These are phyloP conservation scores for Podospora bellae-mahoneyi DNA, from an alignment of 495 filamentous ascomycete genomes.

Conservation along the genomic window DNA sequence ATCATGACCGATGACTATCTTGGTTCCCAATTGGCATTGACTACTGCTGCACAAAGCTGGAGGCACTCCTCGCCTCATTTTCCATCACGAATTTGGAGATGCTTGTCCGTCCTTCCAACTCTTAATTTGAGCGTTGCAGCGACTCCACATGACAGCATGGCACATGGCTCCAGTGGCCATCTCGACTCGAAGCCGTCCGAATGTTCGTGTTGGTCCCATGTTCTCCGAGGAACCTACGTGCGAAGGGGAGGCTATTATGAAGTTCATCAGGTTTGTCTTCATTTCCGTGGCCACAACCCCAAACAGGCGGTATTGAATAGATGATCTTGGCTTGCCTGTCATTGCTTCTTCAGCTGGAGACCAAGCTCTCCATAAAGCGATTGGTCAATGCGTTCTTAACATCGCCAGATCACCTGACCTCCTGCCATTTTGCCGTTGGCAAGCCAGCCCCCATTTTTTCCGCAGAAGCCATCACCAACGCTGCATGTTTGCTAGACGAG, in stretches of 20 bases:
- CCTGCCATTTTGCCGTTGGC: background rate
- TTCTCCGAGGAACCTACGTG: background rate
- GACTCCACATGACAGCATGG: background rate
- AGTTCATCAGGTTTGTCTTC: background rate
- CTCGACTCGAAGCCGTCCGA: background rate
- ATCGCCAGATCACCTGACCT: background rate
- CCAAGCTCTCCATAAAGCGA: background rate
- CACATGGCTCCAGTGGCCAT: background rate
- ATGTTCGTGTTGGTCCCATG: background rate
- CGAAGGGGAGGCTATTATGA: background rate
- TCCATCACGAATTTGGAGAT: background rate
- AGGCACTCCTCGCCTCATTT: background rate
- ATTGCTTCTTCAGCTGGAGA: background rate
- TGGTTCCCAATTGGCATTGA: too few relatives aligned
- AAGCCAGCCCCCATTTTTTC: constrained; percentile 1
- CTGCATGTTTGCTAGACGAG: background rate
- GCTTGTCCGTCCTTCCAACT: background rate
- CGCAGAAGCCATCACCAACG: background rate
- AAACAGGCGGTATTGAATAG: background rate
- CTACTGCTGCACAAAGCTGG: background rate
- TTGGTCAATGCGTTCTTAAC: background rate
- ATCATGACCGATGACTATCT: background rate
- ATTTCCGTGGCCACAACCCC: background rate
- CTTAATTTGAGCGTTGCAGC: background rate
- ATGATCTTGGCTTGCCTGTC: background rate